These are phyloP conservation scores for Basidioascus undulatus DNA, from an alignment of 768 basidiomycete species.

Conservation along the genomic window DNA sequence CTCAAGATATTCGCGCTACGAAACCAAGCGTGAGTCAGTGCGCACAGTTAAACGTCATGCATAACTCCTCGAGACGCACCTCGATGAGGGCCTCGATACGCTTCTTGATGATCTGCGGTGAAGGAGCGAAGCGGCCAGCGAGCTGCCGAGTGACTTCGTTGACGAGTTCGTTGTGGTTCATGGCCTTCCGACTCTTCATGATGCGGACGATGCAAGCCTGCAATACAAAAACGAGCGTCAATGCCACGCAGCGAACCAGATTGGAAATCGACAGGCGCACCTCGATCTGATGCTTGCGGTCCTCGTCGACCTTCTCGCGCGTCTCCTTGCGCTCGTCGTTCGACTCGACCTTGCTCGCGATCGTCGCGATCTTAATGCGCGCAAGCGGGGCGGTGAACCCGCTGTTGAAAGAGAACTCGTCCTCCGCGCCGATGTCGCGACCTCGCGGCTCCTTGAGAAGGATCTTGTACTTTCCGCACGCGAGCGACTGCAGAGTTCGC, in stretches of 20 bases:
- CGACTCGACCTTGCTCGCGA: slow-evolving; percentile 69
- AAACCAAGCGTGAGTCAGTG: neutral
- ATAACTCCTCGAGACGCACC: slow-evolving; percentile 24
- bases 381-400: slow-evolving; percentile 58
- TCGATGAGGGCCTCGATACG: slow-evolving; percentile 83
- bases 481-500: slow-evolving; percentile 84
- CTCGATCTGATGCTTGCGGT: slow-evolving; percentile 69
- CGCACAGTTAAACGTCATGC: neutral
- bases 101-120: slow-evolving; percentile 70
- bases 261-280: slow-evolving; percentile 23
- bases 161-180: slow-evolving; percentile 68
- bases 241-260: neutral
- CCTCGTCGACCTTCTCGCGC: slow-evolving; percentile 68
- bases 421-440: slow-evolving; percentile 47
- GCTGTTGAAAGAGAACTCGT: slow-evolving; percentile 73
- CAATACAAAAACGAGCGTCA: neutral
- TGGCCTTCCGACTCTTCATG: slow-evolving; percentile 84
- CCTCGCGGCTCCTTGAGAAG: slow-evolving; percentile 75
- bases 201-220: slow-evolving; percentile 93
- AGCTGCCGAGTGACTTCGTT: slow-evolving; percentile 78
- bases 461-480: slow-evolving; percentile 81
- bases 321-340: slow-evolving; percentile 76
- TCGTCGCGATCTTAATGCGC: slow-evolving; percentile 76
- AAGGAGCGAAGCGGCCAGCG: slow-evolving; percentile 58
- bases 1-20: slow-evolving; percentile 78